Conservation (phyloP, 2,329 filamentous ascomycete genomes). For the Paecilomyces niveus region DNA sequence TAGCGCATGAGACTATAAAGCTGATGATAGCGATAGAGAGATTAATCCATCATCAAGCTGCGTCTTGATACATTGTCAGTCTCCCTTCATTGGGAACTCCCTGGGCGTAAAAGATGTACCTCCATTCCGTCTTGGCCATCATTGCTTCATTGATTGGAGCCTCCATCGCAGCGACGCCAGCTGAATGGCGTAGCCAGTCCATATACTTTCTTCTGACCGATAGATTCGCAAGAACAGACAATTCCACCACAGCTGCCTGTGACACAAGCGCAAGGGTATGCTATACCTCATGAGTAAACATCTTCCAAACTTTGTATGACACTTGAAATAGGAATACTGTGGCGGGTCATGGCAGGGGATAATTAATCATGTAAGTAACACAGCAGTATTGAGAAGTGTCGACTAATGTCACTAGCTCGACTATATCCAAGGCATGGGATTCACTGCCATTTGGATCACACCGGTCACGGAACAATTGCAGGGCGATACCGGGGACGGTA, state of each 20-base stretch:
- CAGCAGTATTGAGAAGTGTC: not conserved
- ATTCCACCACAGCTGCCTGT: slow-evolving; percentile 27
- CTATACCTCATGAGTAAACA: not conserved
- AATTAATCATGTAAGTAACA: slow-evolving; percentile 24
- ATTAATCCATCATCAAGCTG: not conserved
- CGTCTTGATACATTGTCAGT: not conserved
- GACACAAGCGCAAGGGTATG: slow-evolving; percentile 17
- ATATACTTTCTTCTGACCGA: slow-evolving; percentile 42
- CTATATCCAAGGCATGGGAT: slow-evolving; percentile 44
- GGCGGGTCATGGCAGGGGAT: slow-evolving; percentile 44
- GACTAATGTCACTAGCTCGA: slow-evolving; percentile 29
- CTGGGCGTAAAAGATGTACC: slow-evolving; percentile 12
- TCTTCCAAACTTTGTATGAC: not conserved
- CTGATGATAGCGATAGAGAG: not conserved
- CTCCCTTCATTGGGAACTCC: not conserved
- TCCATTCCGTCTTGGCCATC: slow-evolving; percentile 7
- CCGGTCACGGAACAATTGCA: slow-evolving; percentile 36
- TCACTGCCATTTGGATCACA: slow-evolving; percentile 45
- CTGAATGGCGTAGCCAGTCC: slow-evolving; percentile 35
- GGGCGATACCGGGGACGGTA: slow-evolving; percentile 28
- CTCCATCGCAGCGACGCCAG: slow-evolving; percentile 23
- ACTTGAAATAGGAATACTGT: slow-evolving; percentile 27
- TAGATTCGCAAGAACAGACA: slow-evolving; percentile 37
- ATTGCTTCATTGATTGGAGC: slow-evolving; percentile 14
- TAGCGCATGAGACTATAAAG: not conserved